Evolutionary conservation across 306 rosid species (phyloP).

Genomic region (Abrus precatorius): DNA sequence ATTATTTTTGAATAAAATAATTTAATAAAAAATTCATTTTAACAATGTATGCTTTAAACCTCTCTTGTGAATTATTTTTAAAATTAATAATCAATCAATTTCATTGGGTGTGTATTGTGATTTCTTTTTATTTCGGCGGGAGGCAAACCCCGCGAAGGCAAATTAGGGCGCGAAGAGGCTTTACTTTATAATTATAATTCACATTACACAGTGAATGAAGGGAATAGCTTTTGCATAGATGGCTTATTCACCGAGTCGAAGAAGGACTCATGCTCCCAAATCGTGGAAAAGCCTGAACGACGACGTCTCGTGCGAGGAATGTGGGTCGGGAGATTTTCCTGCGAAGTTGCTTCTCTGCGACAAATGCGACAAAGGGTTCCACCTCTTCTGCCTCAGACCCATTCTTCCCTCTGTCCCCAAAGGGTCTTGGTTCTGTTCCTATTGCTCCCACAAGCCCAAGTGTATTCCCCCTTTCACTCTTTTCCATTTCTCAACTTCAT

Average conservation of each 20-base stretch:
- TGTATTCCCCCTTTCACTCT: constrained; percentile 48
- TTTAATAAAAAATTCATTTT: too few species aligned
- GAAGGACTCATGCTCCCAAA: constrained; percentile 74
- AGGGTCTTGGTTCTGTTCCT: constrained; percentile 78
- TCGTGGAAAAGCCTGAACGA: constrained; percentile 50
- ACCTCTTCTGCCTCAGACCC: constrained; percentile 82
- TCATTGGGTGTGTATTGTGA: too few species aligned
- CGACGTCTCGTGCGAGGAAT: constrained; percentile 55
- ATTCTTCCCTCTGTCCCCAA: constrained; percentile 75
- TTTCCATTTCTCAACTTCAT: neutral
- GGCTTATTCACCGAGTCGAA: constrained; percentile 53
- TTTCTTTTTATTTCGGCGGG: too few species aligned
- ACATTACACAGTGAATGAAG: neutral
- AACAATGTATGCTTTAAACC: too few species aligned
- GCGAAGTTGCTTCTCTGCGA: constrained; percentile 82
- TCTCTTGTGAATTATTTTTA: too few species aligned
- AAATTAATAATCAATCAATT: too few species aligned
- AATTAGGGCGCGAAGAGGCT: constrained; percentile 49
- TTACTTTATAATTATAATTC: neutral
- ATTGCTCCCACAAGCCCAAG: constrained; percentile 65
- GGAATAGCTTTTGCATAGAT: neutral
- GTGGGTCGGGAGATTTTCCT: constrained; percentile 71
- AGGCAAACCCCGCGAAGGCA: constrained; percentile 44
- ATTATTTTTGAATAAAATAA: too few species aligned
- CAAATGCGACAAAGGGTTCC: constrained; percentile 76